Evolutionary conservation across 768 basidiomycete species (phyloP).

Genomic region (Gloeopeniophorella convolvens): DNA sequence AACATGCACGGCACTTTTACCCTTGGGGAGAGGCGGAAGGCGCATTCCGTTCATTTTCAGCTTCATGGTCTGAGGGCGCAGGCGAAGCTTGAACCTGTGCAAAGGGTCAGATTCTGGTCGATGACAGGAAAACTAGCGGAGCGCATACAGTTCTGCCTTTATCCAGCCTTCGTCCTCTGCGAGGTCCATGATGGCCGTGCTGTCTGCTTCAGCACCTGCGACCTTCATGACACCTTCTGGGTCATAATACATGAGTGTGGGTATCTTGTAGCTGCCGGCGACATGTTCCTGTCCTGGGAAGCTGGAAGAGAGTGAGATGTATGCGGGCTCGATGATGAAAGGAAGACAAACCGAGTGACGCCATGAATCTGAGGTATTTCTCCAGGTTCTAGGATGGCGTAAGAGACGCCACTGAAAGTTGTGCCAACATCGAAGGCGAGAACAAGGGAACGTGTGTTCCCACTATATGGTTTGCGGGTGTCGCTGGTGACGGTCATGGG

Average conservation of each 20-base stretch:
- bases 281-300: conserved; percentile 85
- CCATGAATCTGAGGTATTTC: conserved; percentile 78
- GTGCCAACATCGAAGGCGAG: conserved; percentile 80
- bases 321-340: background rate
- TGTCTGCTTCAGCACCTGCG: conserved; percentile 75
- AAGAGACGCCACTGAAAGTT: conserved; percentile 78
- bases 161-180: conserved; percentile 78
- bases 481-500: conserved; percentile 50
- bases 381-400: conserved; percentile 75
- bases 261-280: conserved; percentile 79
- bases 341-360: conserved; percentile 57
- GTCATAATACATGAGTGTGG: conserved; percentile 72
- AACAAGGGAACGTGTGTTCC: conserved; percentile 56
- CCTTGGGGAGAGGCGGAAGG: conserved; percentile 57
- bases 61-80: conserved; percentile 72
- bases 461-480: conserved; percentile 69
- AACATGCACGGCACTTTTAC: conserved; percentile 63
- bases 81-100: conserved; percentile 69
- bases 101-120: background rate
- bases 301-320: conserved; percentile 31
- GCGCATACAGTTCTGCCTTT: conserved; percentile 64
- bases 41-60: conserved; percentile 83
- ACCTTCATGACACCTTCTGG: conserved; percentile 55
- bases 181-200: conserved; percentile 45
- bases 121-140: background rate